Base-by-base conservation (phyloP, 306 rosid species). In the Castanopsis chinensis region DNA sequence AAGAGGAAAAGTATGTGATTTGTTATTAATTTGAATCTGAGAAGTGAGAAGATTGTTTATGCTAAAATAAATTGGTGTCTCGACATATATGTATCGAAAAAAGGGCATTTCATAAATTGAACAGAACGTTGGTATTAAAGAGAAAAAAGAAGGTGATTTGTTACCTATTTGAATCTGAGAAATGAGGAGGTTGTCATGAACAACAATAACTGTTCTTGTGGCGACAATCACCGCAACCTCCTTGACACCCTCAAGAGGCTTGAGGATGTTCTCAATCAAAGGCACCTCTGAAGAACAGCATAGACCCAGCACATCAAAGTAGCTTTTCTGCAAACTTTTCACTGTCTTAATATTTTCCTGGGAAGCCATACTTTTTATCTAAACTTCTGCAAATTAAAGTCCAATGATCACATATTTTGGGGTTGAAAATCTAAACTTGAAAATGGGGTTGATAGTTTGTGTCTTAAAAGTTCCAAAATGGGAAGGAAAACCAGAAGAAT, bases 281-380 rank as follows among this genome's bases (percentile, higher is more conserved):
- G 97, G 93, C 1, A 93, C 91, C 77, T 96, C 99, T 0, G 99
- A 96, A 0, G 99, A 87, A 27, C 99, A 96, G 51, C 99, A 96
- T 27, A 96, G 33, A 1, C 99, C 99, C 77, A 96, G 15, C 52
- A 96, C 99, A 57, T 96, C 98, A 59, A 93, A 93, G 73, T 96
- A 91, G 83, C 91, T 96, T 60, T 85, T 93, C 82, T 93, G 89
- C 69, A 88, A n/a, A 80, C 70, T 84, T 58, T 79, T 89, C 57
- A 5, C 78, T 28, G 45, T 53, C 68, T 63, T 76, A 20, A 14
- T 74, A 37, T 79, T 72, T 37, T 76, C 84, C 58, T 75, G 70
- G 6, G 64, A 54, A 70, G 76, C 83, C 91, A 90, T 92, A 1
- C 12, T 23, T 25, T 3, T 30, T 30, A 57, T 4, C 64, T 20